Base-by-base conservation (phyloP, 495 filamentous ascomycete species). In the Penicillium pulvis region DNA sequence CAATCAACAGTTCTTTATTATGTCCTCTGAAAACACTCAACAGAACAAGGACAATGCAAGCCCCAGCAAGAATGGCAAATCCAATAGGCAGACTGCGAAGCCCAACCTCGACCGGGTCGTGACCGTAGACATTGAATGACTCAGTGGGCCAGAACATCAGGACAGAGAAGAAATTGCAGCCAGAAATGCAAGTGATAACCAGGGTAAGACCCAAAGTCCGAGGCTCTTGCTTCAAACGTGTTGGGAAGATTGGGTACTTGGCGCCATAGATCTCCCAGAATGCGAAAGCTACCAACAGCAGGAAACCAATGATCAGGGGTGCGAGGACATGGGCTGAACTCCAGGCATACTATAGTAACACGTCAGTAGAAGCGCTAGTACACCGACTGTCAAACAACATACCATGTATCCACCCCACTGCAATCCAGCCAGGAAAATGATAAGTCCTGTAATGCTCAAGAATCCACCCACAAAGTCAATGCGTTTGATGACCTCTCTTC, bases 91-190 rank as follows among this genome's bases (percentile, higher is more conserved):
- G 50, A 57, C 86, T 86, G 56, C 87, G 82, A 55, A 90, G 62
- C 33, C 87, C 87, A 48, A 90, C 81, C n/a, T 73, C 81, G 19
- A 87, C 68, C 6, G 87, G 86, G 56, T 88, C 83, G 56, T 90
- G 85, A 14, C 87, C 87, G 58, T 89, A 90, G 9, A 90, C 85
- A 63, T 90, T 90, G 76, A 85, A 89, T 1, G 86, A 84, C 70
- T 90, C 82, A 0, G 85, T 87, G 0, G 88, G 88, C 88, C 87
- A 90, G 62, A 90, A 86, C 70, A 90, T 81, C 26, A 90, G 67
- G 4, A 90, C 83, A 14, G 85, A 86, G 73, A 90, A 90, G 79
- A 90, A 90, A 67, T 90, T 90, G 54, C 86, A 85, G 10, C 88
- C 88, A 9, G 81, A 86, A 46, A 91, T 88, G 70, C 87, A 88